Conservation (phyloP, 768 basidiomycete species). For the Dacryopinax spathularia region DNA sequence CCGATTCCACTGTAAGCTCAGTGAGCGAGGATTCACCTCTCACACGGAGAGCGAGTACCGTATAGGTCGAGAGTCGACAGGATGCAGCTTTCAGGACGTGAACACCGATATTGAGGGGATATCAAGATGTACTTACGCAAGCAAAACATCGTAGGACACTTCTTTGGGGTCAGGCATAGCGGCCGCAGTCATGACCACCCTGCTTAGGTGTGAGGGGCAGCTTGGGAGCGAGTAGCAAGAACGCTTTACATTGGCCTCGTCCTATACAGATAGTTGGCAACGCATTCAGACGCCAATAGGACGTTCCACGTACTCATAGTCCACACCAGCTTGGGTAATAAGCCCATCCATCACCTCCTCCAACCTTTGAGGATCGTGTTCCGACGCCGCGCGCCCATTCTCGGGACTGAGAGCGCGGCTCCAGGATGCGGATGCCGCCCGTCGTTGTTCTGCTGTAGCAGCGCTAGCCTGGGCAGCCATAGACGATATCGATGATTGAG, state of each 20-base stretch:
- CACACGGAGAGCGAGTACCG: conserved; percentile 32
- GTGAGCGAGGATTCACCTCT: background rate
- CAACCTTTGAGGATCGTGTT: conserved; percentile 29
- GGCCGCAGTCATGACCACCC: conserved; percentile 72
- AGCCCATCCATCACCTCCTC: conserved; percentile 54
- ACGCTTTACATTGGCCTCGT: conserved; percentile 68
- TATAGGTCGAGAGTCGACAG: conserved; percentile 68
- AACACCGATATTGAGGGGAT: conserved; percentile 9
- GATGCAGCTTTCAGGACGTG: conserved; percentile 39
- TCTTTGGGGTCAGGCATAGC: conserved; percentile 66
- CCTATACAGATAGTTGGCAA: conserved; percentile 27
- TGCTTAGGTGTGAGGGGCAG: conserved; percentile 22
- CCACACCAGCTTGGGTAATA: conserved; percentile 81
- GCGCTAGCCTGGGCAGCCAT: background rate
- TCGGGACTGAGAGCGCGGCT: background rate
- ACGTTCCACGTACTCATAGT: conserved; percentile 55
- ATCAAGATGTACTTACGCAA: conserved; percentile 39
- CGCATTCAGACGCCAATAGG: background rate
- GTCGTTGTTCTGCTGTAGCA: background rate
- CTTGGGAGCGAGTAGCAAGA: background rate
- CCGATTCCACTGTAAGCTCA: conserved; percentile 57
- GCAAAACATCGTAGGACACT: conserved; percentile 62
- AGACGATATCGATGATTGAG: background rate
- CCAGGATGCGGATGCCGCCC: too few relatives aligned
- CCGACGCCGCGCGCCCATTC: background rate